These are phyloP conservation scores for Fusarium duplospermum DNA, from an alignment of 2,329 filamentous ascomycete species.

Conservation along the genomic window DNA sequence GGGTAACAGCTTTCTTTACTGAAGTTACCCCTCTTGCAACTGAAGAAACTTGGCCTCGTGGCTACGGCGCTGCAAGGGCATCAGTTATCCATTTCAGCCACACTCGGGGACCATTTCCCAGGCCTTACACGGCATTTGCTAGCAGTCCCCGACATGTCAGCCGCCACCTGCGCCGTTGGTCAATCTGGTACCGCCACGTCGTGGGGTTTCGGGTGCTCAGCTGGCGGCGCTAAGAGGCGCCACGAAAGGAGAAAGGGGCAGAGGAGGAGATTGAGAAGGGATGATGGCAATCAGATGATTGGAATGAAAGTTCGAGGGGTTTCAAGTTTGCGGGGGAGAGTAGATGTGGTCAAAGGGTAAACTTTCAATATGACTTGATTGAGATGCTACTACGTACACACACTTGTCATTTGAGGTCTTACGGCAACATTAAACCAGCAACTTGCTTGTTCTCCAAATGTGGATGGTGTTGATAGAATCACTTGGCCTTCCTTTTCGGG, in stretches of 20 bases:
- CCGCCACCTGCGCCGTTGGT: not conserved
- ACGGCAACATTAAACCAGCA: too few relatives aligned
- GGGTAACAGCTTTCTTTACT: not conserved
- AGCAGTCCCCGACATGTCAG: not conserved
- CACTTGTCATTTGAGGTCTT: too few relatives aligned
- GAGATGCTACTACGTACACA: not conserved
- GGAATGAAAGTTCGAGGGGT: not conserved
- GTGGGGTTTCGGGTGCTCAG: not conserved
- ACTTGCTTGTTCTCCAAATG: not conserved
- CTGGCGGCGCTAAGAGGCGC: not conserved
- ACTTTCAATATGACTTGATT: not conserved
- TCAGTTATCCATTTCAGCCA: not conserved
- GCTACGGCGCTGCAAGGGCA: not conserved
- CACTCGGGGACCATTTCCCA: not conserved
- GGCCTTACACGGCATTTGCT: not conserved
- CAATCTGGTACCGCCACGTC: not conserved
- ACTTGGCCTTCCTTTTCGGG: not conserved
- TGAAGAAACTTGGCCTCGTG: not conserved
- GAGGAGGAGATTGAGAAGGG: not conserved
- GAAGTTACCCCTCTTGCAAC: not conserved
- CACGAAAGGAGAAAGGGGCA: not conserved
- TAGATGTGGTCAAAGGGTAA: not conserved
- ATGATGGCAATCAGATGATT: not conserved
- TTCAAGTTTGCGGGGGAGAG: not conserved
- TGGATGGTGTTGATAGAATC: not conserved